These are phyloP conservation scores for Ceratocystis cubensis DNA, from an alignment of 2,329 filamentous ascomycete genomes.

Conservation along the genomic window DNA sequence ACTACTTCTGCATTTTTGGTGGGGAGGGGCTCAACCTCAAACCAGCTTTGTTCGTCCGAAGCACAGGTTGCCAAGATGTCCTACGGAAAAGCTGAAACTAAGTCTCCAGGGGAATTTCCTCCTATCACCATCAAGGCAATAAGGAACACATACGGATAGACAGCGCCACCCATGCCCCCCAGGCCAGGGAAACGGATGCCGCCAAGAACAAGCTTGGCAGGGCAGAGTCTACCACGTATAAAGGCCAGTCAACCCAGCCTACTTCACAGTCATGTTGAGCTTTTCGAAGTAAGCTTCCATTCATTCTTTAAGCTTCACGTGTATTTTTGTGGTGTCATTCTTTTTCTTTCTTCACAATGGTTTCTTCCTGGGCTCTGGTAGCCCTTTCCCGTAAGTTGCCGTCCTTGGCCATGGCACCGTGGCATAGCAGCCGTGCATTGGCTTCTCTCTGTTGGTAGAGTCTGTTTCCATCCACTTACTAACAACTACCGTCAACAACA, in stretches of 20 bases:
- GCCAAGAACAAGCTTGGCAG: background rate
- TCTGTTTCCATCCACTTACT: background rate
- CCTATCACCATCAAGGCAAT: constrained; percentile 2
- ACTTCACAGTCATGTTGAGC: background rate
- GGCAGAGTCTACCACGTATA: background rate
- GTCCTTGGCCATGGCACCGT: background rate
- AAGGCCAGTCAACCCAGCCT: background rate
- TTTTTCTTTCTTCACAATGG: constrained; percentile 12
- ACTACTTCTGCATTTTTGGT: background rate
- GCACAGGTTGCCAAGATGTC: constrained; percentile 5
- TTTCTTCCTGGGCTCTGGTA: constrained; percentile 9
- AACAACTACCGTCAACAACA: background rate
- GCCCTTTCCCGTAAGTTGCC: constrained; percentile 1
- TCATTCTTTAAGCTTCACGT: background rate
- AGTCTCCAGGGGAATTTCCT: constrained; percentile 1
- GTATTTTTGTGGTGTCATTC: constrained; percentile 11
- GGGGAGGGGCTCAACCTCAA: background rate
- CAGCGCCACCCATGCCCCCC: background rate
- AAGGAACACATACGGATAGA: background rate
- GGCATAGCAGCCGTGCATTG: background rate
- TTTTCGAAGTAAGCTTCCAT: constrained; percentile 9
- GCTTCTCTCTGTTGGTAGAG: background rate
- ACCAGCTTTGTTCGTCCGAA: constrained; percentile 5
- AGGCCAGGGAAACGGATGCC: background rate
- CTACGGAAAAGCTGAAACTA: constrained; percentile 1